phyloP scores from a whole-genome alignment of 495 filamentous ascomycete genomes.

The Aspergillus heteromorphus region DNA sequence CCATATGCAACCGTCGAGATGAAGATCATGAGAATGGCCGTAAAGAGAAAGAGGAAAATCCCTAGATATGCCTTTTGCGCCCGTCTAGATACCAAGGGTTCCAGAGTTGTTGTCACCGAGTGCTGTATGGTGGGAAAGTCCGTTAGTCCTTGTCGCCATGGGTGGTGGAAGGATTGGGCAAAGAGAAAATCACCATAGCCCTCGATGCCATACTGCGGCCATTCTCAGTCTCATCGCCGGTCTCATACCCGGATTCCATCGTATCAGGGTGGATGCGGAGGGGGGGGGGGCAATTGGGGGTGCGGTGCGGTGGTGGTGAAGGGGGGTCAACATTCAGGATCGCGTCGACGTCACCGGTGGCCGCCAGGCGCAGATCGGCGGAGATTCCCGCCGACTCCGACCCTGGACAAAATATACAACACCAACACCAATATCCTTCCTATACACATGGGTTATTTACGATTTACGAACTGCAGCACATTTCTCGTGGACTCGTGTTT shows the following conservation, averaged over 20 bases:
- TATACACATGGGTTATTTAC: constrained; percentile 1
- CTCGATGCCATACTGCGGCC: constrained; percentile 8
- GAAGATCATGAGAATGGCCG: constrained; percentile 53
- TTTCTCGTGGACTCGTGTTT: constrained; percentile 9
- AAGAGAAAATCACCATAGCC: constrained; percentile 11
- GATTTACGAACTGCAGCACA: constrained; percentile 10
- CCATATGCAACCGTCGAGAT: constrained; percentile 64
- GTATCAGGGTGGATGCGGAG: not conserved
- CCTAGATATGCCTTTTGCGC: constrained; percentile 68
- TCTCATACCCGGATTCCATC: constrained; percentile 25
- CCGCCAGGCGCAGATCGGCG: not conserved
- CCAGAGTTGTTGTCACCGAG: constrained; percentile 29
- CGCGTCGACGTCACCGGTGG: constrained; percentile 13
- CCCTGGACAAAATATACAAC: no score
- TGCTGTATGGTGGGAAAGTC: constrained; percentile 20
- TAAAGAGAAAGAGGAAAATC: constrained; percentile 56
- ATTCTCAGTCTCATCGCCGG: constrained; percentile 19
- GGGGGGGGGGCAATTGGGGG: not conserved
- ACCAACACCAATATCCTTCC: no score
- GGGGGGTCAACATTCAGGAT: not conserved
- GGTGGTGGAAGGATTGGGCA: not conserved
- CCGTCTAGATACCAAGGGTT: constrained; percentile 55
- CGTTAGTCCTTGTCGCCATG: not conserved
- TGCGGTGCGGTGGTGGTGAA: no score
- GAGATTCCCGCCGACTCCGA: not conserved